Evolutionary conservation across 2,329 filamentous ascomycete species (phyloP), one percentile per base, ranked within the genome.

Genomic region (Diaporthe nobilis): DNA sequence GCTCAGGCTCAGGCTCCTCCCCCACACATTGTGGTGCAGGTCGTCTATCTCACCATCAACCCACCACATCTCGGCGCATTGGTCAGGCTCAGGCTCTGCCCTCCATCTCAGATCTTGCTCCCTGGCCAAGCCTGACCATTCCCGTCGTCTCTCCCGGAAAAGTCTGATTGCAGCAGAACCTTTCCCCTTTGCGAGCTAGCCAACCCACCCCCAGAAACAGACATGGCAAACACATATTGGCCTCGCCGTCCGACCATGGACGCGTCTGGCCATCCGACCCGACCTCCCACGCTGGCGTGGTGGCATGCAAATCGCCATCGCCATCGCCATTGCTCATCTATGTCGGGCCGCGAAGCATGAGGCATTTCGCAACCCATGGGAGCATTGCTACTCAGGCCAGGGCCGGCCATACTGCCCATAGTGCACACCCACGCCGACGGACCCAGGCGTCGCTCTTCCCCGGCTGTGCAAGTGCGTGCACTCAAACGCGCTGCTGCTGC

Each of bases 111-210:
- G 68, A 71, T 71, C 42, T 47, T 22, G 34, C 34, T 42, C 51
- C 15, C 68, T 20, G n/a, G 53, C 57, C 58, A 58, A 57, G 60
- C 15, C 39, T 49, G 72, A 42, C 75, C 71, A 76, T 28, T 70
- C 71, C 37, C 47, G 12, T 57, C 31, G 44, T 61, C 37, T 31
- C 20, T 15, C n/a, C 55, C 34, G 71, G 61, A 63, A 74, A 71
- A 63, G 71, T 71, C 63, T 65, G 57, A 71, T 55, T 55, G 65
- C 65, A 70, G 65, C 47, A 70, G 28, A 53, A 39, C 47, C 47
- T 37, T 39, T 65, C 31, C 60, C 60, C n/a, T 44, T n/a, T 47
- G 3, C 60, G 47, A 34, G 47, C 22, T 53, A 39, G 65, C 65
- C 9, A 25, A 37, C 31, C 22, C 22, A 39, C 47, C 31, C 65